Percentiles rank a stretch among this genome's conserved stretches.
phyloP scores from a whole-genome alignment of 352 stramenopile species.

The Saprolegnia parasitica region DNA sequence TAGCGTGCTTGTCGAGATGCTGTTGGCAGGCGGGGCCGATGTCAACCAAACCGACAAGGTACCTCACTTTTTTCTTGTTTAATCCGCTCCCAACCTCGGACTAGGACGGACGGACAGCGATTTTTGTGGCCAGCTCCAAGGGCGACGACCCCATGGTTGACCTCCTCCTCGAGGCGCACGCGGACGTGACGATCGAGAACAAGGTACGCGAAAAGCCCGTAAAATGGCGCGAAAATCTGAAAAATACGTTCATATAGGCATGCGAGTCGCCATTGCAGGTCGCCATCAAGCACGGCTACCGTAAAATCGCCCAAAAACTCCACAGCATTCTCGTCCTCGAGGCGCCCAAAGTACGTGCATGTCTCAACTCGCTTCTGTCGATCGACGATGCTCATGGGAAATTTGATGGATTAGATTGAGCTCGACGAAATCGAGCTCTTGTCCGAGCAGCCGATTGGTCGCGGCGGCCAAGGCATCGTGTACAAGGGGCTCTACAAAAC shows the following conservation, averaged over 20 bases:
- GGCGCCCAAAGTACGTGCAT: neutral
- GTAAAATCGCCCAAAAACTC: conserved; percentile 10
- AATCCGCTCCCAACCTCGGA: neutral
- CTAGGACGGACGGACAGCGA: neutral
- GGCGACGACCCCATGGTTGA: conserved; percentile 6
- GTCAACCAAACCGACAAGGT: conserved; percentile 9
- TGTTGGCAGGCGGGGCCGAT: neutral
- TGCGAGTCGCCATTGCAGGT: neutral
- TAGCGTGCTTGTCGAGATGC: conserved; percentile 10
- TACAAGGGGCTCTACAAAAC: conserved; percentile 1
- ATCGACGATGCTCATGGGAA: neutral
- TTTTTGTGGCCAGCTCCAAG: neutral
- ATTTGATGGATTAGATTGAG: neutral
- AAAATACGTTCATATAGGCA: neutral
- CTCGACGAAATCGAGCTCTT: neutral
- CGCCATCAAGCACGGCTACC: conserved; percentile 10
- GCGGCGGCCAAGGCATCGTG: conserved; percentile 5
- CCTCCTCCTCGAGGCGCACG: neutral
- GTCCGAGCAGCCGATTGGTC: neutral
- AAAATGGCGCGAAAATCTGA: neutral
- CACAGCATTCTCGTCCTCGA: neutral
- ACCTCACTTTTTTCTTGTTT: neutral
- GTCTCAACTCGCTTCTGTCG: neutral
- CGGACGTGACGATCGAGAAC: neutral
- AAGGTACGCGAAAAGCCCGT: conserved; percentile 4